Evolutionary conservation across 306 rosid species (phyloP), one percentile per base, ranked within the genome.

Genomic region (Chamaecrista fasciculata): DNA sequence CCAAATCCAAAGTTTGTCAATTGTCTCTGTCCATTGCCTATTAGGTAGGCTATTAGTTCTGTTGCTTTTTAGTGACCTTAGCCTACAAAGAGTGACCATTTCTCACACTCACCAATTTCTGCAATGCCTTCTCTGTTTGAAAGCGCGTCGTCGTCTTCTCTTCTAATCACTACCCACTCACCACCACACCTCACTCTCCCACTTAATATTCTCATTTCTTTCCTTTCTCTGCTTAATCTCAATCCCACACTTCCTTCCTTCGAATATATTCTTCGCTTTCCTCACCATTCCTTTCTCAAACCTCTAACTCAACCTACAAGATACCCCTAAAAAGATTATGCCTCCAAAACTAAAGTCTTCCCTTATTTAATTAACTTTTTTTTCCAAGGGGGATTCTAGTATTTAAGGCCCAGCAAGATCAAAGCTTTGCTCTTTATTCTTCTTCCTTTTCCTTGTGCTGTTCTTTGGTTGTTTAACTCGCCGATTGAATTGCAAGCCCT

Each of bases 251-350:
- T 10, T 67, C 26, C 29, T 34, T 73, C 25, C 53, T 10, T 40
- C 40, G 83, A 81, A 86, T 83, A 71, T 83, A 83, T 86, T 81
- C 88, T 76, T 73, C 57, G 65, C 84, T 81, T 79, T 71, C 50
- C 56, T 28, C 63, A 68, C 85, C 89, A 72, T 59, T 76, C 78
- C 16, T 81, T 84, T 56, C 74, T 64, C 52, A 36, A 52, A 40
- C n/a, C 76, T 24, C 58, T 42, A 46, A 53, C 18, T 20, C 9
- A 73, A 61, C 60, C 56, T 37, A 42, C 46, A 78, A 63, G 53
- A 37, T 36, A 60, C 15, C 26, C 42, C 70, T 43, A 24, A 16
- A 72, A 76, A 72, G 59, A 57, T 57, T 63, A 58, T 69, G 25
- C 76, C 50, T 37, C 11, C 8, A 50, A 48, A 57, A 2, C 67